Evolutionary conservation across 1,284 basidiomycete species (phyloP).

Genomic region (Gymnopus androsaceus): DNA sequence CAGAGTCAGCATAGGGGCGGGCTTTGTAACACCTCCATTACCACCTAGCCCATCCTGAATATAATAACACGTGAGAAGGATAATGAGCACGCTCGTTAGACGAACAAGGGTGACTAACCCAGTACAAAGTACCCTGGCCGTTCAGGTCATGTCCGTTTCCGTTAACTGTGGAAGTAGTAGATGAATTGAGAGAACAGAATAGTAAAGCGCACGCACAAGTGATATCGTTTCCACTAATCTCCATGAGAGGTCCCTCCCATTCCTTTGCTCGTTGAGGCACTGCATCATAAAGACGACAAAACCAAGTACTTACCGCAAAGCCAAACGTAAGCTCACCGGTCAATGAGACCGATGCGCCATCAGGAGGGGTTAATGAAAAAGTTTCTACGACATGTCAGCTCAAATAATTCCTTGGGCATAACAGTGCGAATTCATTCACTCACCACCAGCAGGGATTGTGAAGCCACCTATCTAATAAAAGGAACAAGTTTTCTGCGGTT

Average conservation of each 20-base stretch:
- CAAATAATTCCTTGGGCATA: background rate
- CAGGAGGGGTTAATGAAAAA: slow-evolving; percentile 6
- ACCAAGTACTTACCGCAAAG: background rate
- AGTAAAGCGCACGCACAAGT: slow-evolving; percentile 4
- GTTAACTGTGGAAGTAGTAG: background rate
- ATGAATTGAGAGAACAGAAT: too few species aligned
- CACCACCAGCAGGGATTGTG: slow-evolving; percentile 10
- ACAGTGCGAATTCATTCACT: background rate
- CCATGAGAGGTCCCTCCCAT: slow-evolving; percentile 13
- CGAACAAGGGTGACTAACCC: slow-evolving; percentile 6
- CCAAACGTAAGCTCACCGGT: slow-evolving; percentile 13
- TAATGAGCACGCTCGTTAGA: background rate
- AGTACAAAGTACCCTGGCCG: slow-evolving; percentile 9
- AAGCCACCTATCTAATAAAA: slow-evolving; percentile 12
- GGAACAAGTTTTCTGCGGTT: background rate
- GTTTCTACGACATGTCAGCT: background rate
- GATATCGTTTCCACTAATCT: slow-evolving; percentile 12
- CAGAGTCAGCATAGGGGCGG: slow-evolving; percentile 10
- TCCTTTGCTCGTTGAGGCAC: slow-evolving; percentile 1
- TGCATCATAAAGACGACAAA: background rate
- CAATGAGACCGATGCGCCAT: slow-evolving; percentile 11
- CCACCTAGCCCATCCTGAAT: slow-evolving; percentile 9
- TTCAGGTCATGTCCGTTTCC: slow-evolving; percentile 8
- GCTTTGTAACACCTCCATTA: slow-evolving; percentile 8
- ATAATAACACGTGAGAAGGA: background rate